Evolutionary conservation across 352 stramenopile species (phyloP).

Genomic region (Pythium aphanidermatum): DNA sequence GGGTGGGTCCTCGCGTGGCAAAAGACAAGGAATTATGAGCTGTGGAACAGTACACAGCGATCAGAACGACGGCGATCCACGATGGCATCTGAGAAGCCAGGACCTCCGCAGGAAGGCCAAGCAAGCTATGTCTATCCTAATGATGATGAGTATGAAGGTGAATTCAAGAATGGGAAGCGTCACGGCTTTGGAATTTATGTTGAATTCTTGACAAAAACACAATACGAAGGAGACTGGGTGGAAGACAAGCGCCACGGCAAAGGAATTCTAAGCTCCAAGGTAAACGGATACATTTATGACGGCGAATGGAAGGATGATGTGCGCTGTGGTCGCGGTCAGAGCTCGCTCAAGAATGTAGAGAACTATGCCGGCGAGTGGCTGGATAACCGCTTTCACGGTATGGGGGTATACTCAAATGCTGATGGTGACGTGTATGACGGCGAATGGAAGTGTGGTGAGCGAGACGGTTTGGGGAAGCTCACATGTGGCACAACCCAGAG

Average conservation of each 20-base stretch:
- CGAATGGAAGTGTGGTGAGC: slow-evolving; percentile 48
- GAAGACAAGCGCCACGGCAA: slow-evolving; percentile 60
- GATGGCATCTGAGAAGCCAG: slow-evolving; percentile 3
- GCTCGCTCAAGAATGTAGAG: slow-evolving; percentile 58
- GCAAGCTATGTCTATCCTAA: slow-evolving; percentile 54
- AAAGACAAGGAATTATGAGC: slow-evolving; percentile 50
- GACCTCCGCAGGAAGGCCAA: slow-evolving; percentile 37
- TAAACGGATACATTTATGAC: slow-evolving; percentile 67
- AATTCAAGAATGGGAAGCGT: slow-evolving; percentile 55
- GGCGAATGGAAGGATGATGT: slow-evolving; percentile 72
- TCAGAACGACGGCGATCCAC: slow-evolving; percentile 29
- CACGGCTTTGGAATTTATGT: slow-evolving; percentile 73
- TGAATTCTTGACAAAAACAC: slow-evolving; percentile 67
- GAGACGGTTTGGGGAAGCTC: slow-evolving; percentile 59
- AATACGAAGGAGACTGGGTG: slow-evolving; percentile 73
- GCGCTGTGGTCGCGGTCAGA: slow-evolving; percentile 62
- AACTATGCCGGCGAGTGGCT: slow-evolving; percentile 69
- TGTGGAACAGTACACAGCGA: slow-evolving; percentile 31
- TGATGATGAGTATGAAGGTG: slow-evolving; percentile 75
- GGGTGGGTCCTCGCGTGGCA: slow-evolving; percentile 63
- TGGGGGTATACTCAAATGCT: slow-evolving; percentile 55
- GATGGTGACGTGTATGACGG: slow-evolving; percentile 63
- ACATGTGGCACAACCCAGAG: slow-evolving; percentile 17
- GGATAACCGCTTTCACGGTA: slow-evolving; percentile 59
- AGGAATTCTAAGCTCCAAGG: slow-evolving; percentile 56